Base-by-base conservation (phyloP, 2,329 filamentous ascomycete genomes). In the Orbilia brochopaga region DNA sequence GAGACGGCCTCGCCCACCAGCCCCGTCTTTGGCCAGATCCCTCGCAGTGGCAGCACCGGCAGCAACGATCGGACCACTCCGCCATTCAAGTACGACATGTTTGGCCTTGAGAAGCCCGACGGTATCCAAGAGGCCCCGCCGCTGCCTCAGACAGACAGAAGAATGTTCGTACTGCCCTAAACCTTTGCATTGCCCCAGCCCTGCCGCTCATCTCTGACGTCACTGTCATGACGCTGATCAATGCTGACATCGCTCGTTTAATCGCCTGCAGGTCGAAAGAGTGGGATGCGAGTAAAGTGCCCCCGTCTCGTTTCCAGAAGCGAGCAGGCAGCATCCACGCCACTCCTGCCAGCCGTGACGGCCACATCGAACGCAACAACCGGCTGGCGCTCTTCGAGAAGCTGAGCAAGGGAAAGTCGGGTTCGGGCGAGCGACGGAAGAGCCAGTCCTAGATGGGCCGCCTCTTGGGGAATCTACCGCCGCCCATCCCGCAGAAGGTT, bases 261-360 rank as follows among this genome's bases (percentile, higher is more conserved):
- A 13, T 6, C 30, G 46, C 11, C 37, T 77, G 76, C 74, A 53
- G 55, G 63, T 78, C 69, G 21, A 73, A 73, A 57, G 69, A 73
- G 53, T 73, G 69, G 69, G 87, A 89, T 79, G 87, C 87, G 2
- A 83, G 85, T 75, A 89, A 89, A 79, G 86, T 88, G 0, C 85
- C 85, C 1, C 87, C 87, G 8, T 87, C 84, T 73, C 85, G 85
- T 52, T 89, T 90, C 80, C 87, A 89, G 79, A 88, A 88, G 80
- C 85, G 85, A 77, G 86, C 87, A 79, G 87, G 87, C 62, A 88
- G 85, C 77, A 87, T 89, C 79, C 88, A 86, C 78, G 85, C 86
- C 52, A 89, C 87, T 7, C 87, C 85, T 1, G 81, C 81, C 76
- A 87, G 85, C 23, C 84, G 87, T 67, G 87, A 89, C 78, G 86